phyloP scores from a whole-genome alignment of 2,329 filamentous ascomycete species.

The Iodosphaeria phyllophila region DNA sequence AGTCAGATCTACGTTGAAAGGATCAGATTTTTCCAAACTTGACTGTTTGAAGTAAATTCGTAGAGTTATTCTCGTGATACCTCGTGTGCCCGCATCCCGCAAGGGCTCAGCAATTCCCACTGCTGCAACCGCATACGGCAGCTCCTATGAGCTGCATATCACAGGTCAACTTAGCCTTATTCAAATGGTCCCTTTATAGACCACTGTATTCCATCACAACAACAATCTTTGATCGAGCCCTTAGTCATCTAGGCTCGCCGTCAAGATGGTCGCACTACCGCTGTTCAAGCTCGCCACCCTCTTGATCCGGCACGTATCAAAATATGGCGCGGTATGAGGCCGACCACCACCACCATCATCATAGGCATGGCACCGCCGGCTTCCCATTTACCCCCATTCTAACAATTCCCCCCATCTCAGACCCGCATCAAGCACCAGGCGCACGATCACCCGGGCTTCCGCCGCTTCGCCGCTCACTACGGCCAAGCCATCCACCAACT shows the following conservation, averaged over 20 bases:
- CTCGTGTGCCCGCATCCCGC: too few relatives aligned
- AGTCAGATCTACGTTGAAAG: too few relatives aligned
- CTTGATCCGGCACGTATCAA: conserved; percentile 46
- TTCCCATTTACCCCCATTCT: too few relatives aligned
- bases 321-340: conserved; percentile 47
- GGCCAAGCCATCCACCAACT: conserved; percentile 47
- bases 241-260: conserved; percentile 1
- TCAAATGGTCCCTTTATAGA: too few relatives aligned
- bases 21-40: too few relatives aligned
- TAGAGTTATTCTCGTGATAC: too few relatives aligned
- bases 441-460: conserved; percentile 44
- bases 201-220: too few relatives aligned
- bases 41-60: too few relatives aligned
- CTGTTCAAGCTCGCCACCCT: conserved; percentile 48
- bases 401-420: conserved; percentile 16
- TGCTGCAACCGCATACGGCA: too few relatives aligned
- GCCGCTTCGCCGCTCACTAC: conserved; percentile 38
- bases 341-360: conserved; percentile 1
- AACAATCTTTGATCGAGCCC: conserved; percentile 1
- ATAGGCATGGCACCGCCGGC: background rate
- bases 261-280: conserved; percentile 42
- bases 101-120: too few relatives aligned
- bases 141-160: too few relatives aligned
- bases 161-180: too few relatives aligned
- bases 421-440: conserved; percentile 48